Percentiles rank a stretch among this genome's conserved stretches.
Evolutionary conservation across 441 rosid species (phyloP).

Genomic region (Pelargonium fulgidum): DNA sequence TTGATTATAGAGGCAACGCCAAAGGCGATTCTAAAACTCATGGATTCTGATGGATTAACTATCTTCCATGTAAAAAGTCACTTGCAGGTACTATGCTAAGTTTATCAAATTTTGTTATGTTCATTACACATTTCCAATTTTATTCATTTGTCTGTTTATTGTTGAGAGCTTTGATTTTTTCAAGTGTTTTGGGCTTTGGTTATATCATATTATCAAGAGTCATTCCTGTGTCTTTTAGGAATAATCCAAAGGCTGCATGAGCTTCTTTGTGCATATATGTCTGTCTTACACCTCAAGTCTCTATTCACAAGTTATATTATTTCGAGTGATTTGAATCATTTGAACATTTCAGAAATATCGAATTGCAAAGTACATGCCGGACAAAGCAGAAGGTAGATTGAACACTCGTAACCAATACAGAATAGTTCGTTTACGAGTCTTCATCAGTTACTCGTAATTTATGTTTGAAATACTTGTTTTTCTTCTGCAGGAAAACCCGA

Average conservation of each 20-base stretch:
- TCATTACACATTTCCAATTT: background rate
- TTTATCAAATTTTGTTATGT: too few relatives aligned
- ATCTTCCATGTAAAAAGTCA: conserved; percentile 96
- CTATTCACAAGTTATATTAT: background rate
- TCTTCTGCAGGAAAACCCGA: conserved; percentile 52
- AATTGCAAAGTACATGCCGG: conserved; percentile 62
- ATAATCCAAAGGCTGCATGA: background rate
- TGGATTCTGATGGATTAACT: conserved; percentile 78
- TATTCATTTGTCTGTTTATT: background rate
- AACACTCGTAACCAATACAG: background rate
- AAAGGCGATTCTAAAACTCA: conserved; percentile 73
- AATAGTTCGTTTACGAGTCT: too few relatives aligned
- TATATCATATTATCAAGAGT: background rate
- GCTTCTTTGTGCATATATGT: background rate
- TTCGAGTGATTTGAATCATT: background rate
- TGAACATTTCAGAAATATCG: conserved; percentile 54
- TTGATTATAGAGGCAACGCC: conserved; percentile 75
- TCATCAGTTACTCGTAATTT: background rate
- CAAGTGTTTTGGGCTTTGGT: background rate
- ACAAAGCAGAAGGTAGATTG: conserved; percentile 48
- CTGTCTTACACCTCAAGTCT: background rate
- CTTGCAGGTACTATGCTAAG: conserved; percentile 59
- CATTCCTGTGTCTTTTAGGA: background rate
- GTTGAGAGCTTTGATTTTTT: background rate
- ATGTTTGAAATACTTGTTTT: background rate